Evolutionary conservation across 1,284 basidiomycete genomes (phyloP), one percentile per base, ranked within the genome.

Genomic region (Cryptococcus maquisensis): DNA sequence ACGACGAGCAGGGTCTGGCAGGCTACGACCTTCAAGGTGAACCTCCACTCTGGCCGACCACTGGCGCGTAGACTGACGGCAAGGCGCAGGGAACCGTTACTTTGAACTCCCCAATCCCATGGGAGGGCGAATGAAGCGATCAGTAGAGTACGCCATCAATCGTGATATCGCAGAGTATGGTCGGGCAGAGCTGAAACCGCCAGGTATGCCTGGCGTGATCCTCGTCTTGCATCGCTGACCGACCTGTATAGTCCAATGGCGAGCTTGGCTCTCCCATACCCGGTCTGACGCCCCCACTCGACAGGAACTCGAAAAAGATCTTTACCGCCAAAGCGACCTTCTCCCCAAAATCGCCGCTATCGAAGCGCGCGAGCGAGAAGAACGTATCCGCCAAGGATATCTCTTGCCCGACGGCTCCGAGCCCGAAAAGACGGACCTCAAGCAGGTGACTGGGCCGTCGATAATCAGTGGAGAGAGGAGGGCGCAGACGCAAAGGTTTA

Each of bases 301-400:
- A 10, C 43, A 48, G 18, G 73, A 75, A 51, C 63, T 75, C 13
- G 54, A 64, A 47, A n/a, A 16, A 1, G 73, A 75, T 50, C 51
- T 48, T 5, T 32, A 35, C 10, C 64, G 73, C 3, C 65, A 63
- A 49, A 43, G 50, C 21, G 15, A 47, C 10, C 64, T 75, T 2
- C 37, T 42, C 24, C 59, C 61, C 5, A 56, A 62, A 32, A 60
- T 75, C 8, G 52, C 55, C 3, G 63, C 56, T 0, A 75, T 75
- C 35, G 73, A 71, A 56, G 60, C 49, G 23, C 51, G 73, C 1
- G 73, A 75, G 49, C 42, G 52, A 15, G 68, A 55, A 26, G 73
- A 75, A 49, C 49, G 73, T n/a, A 75, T 75, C 15, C 53, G 61
- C 32, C 73, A 75, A 49, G 73, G 73, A 9, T 75, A 69, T 47